These are phyloP conservation scores for Lizanozyma gosingica DNA, from an alignment of 1,139 yeast species.

Conservation along the genomic window DNA sequence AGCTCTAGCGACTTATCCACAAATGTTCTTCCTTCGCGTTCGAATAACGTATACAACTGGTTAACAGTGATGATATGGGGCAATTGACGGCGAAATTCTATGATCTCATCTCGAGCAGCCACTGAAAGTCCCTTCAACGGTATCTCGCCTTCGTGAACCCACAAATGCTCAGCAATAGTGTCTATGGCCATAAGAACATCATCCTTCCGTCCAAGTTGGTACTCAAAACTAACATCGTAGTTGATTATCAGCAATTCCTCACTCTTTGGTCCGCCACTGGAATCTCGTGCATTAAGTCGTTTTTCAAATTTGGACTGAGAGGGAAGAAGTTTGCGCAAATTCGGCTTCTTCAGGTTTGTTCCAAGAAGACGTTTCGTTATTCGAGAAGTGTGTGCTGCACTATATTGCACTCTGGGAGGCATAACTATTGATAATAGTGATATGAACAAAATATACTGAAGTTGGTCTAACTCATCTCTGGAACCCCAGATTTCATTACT, in stretches of 20 bases:
- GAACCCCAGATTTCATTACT: constrained; percentile 3
- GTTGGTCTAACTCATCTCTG: background rate
- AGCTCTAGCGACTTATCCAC: constrained; percentile 34
- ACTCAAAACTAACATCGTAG: constrained; percentile 34
- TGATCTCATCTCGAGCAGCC: constrained; percentile 28
- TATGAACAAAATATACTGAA: constrained; percentile 5
- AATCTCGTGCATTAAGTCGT: constrained; percentile 8
- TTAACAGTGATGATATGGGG: constrained; percentile 32
- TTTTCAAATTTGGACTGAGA: constrained; percentile 17
- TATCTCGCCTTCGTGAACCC: constrained; percentile 30
- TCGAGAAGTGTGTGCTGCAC: constrained; percentile 35
- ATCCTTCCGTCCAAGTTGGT: constrained; percentile 22
- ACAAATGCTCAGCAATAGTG: constrained; percentile 25
- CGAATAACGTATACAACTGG: constrained; percentile 35
- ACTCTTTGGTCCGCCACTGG: constrained; percentile 4
- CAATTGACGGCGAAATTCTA: constrained; percentile 26
- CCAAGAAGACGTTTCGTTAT: constrained; percentile 17
- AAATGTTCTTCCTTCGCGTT: constrained; percentile 32
- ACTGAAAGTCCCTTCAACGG: constrained; percentile 28
- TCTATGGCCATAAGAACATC: constrained; percentile 27
- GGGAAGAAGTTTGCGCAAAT: constrained; percentile 19
- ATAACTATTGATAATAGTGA: constrained; percentile 5
- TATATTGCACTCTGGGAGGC: constrained; percentile 24
- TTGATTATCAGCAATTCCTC: constrained; percentile 17
- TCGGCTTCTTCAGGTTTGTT: constrained; percentile 18